Evolutionary conservation across 768 basidiomycete genomes (phyloP).

Genomic region (Xerocomellus intermedius): DNA sequence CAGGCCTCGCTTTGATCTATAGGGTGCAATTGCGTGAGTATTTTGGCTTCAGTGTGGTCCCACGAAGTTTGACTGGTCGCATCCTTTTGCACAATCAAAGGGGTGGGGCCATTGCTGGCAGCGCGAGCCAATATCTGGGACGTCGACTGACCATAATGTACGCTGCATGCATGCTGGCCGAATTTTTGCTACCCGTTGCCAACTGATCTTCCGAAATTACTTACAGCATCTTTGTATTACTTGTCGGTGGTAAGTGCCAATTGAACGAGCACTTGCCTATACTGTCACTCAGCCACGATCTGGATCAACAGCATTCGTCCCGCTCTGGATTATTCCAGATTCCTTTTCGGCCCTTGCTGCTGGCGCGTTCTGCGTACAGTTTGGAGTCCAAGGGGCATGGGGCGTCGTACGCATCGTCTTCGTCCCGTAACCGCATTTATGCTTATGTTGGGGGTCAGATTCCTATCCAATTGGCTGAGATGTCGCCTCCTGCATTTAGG

Average conservation of each 20-base stretch:
- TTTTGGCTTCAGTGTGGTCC: constrained; percentile 6
- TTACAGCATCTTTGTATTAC: constrained; percentile 22
- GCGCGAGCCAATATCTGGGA: constrained; percentile 71
- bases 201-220: background rate
- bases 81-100: constrained; percentile 23
- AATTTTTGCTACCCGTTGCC: background rate
- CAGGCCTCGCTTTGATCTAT: background rate
- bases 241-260: constrained; percentile 25
- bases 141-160: constrained; percentile 77
- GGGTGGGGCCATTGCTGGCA: constrained; percentile 74
- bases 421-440: background rate
- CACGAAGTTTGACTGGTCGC: background rate
- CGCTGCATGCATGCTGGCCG: background rate
- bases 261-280: background rate
- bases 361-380: constrained; percentile 84
- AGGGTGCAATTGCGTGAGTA: constrained; percentile 47
- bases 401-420: constrained; percentile 58
- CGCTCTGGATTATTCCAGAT: constrained; percentile 80
- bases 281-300: background rate
- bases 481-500: constrained; percentile 86
- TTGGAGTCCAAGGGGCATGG: constrained; percentile 91
- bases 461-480: constrained; percentile 80
- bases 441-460: constrained; percentile 31
- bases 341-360: constrained; percentile 69
- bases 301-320: constrained; percentile 50